phyloP scores from a whole-genome alignment of 768 basidiomycete genomes.

The Tylopilus rubrobrunneus region DNA sequence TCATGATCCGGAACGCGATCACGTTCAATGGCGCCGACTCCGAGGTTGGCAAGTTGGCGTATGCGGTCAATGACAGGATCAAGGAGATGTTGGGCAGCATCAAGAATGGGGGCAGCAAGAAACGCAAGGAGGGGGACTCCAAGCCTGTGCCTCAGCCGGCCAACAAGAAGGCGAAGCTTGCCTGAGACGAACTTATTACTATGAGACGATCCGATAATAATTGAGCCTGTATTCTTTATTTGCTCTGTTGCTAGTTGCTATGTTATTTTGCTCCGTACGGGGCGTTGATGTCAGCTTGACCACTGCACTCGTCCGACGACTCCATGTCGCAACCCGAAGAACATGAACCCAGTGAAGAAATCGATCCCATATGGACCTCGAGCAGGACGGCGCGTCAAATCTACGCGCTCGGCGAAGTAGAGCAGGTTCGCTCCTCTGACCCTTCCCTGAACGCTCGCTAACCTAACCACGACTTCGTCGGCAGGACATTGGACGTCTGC shows the following conservation, averaged over 20 bases:
- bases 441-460: background rate
- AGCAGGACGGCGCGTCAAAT: constrained; percentile 81
- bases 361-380: constrained; percentile 78
- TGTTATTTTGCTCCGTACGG: constrained; percentile 21
- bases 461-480: background rate
- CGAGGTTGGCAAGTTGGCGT: constrained; percentile 67
- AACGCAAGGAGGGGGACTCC: constrained; percentile 67
- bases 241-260: constrained; percentile 30
- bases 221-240: constrained; percentile 19
- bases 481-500: constrained; percentile 74
- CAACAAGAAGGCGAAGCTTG: constrained; percentile 70
- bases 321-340: constrained; percentile 24
- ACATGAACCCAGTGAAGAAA: constrained; percentile 32
- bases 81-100: constrained; percentile 50
- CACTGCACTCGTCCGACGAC: background rate
- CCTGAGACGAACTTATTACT: constrained; percentile 35
- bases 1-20: constrained; percentile 88
- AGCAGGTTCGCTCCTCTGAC: constrained; percentile 49
- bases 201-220: constrained; percentile 29
- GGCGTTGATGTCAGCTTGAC: background rate
- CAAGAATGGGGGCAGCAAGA: constrained; percentile 49
- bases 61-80: constrained; percentile 46
- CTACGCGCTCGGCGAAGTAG: constrained; percentile 74
- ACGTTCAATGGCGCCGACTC: constrained; percentile 83
- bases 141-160: constrained; percentile 56